Conservation (phyloP, 495 filamentous ascomycete genomes). For the Podospora didyma region DNA sequence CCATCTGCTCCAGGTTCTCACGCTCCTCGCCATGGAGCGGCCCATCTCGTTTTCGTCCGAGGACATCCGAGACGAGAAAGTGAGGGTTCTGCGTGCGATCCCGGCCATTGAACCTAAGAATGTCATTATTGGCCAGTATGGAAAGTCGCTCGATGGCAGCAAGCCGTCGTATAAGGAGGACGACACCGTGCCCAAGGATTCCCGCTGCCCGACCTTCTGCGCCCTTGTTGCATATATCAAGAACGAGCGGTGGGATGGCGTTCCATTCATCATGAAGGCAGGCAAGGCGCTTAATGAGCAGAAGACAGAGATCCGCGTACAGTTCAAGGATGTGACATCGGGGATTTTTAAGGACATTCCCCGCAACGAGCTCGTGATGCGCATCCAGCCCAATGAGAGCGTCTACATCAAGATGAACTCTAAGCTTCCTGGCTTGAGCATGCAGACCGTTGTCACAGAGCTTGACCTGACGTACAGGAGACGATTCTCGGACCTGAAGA, state of each 20-base stretch:
- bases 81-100: slow-evolving; percentile 90
- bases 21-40: slow-evolving; percentile 95
- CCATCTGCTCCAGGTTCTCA: slow-evolving; percentile 93
- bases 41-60: slow-evolving; percentile 98
- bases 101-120: slow-evolving; percentile 98
- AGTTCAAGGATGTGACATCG: slow-evolving; percentile 98
- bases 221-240: slow-evolving; percentile 97
- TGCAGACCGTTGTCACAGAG: slow-evolving; percentile 99
- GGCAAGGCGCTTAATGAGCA: slow-evolving; percentile 99
- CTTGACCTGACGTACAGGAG: slow-evolving; percentile 97
- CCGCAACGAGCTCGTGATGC: slow-evolving; percentile 98
- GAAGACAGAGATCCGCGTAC: slow-evolving; percentile 99
- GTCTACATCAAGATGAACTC: slow-evolving; percentile 99
- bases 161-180: slow-evolving; percentile 99
- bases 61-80: slow-evolving; percentile 99
- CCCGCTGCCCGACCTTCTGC: slow-evolving; percentile 96
- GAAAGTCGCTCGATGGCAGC: slow-evolving; percentile 89
- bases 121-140: slow-evolving; percentile 99
- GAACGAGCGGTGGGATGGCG: slow-evolving; percentile 99
- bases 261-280: slow-evolving; percentile 99
- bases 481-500: slow-evolving; percentile 98
- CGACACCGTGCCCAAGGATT: slow-evolving; percentile 96
- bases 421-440: slow-evolving; percentile 95
- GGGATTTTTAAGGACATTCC: slow-evolving; percentile 99
- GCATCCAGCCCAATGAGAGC: slow-evolving; percentile 98